Evolutionary conservation across 2,329 filamentous ascomycete genomes (phyloP).

Genomic region (Ophiostoma novo-ulmi): DNA sequence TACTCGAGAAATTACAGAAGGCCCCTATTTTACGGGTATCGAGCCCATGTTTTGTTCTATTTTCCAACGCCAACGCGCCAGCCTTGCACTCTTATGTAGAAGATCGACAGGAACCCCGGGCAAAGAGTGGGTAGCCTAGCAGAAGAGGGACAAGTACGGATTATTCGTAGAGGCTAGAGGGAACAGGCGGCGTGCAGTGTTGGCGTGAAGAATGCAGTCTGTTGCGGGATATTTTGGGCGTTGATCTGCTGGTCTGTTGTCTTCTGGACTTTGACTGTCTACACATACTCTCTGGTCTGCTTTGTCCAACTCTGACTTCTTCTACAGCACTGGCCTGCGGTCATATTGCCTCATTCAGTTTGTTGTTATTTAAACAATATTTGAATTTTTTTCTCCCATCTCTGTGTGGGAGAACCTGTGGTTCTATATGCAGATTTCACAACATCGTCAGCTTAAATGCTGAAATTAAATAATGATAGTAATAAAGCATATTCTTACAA

Average conservation of each 20-base stretch:
- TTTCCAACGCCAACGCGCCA: constrained; percentile 13
- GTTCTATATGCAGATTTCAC: too few relatives aligned
- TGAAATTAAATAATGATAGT: neutral
- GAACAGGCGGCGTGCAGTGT: neutral
- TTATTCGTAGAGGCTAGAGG: neutral
- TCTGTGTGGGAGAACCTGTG: too few relatives aligned
- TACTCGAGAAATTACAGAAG: neutral
- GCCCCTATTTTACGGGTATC: constrained; percentile 8
- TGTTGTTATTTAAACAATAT: neutral
- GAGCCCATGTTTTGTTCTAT: constrained; percentile 12
- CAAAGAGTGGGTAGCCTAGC: neutral
- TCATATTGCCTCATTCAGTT: neutral
- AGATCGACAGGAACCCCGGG: constrained; percentile 20
- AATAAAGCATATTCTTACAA: neutral
- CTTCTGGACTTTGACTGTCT: neutral
- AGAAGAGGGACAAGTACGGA: neutral
- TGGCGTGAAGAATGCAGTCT: constrained; percentile 2
- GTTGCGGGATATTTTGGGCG: constrained; percentile 3
- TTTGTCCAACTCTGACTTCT: too few relatives aligned
- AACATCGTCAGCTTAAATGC: neutral
- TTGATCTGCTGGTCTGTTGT: neutral
- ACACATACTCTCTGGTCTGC: too few relatives aligned
- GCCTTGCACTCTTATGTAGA: constrained; percentile 18
- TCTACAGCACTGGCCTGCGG: neutral
- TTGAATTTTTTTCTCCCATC: too few relatives aligned